phyloP scores from a whole-genome alignment of 116 monocot genomes.

The Papilionanthe hybrid region DNA sequence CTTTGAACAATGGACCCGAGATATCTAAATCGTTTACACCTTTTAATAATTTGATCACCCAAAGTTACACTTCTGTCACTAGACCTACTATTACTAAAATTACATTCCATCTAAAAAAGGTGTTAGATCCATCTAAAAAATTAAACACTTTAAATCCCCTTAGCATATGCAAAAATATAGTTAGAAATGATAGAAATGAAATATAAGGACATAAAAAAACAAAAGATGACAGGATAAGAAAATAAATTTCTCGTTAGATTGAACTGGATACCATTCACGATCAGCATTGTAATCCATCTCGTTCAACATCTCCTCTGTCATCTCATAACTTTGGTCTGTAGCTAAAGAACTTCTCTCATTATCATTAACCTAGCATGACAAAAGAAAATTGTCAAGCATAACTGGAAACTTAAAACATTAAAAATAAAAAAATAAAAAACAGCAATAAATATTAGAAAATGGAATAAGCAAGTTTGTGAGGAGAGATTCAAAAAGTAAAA shows the following conservation, averaged over 20 bases:
- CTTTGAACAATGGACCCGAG: too few relatives aligned
- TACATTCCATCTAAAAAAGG: too few relatives aligned
- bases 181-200: not conserved
- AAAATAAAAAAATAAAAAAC: not conserved
- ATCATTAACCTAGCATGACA: slow-evolving; percentile 34
- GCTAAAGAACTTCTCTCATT: slow-evolving; percentile 29
- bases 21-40: too few relatives aligned
- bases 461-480: too few relatives aligned
- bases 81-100: too few relatives aligned
- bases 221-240: not conserved
- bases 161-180: not conserved
- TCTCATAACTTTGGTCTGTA: slow-evolving; percentile 38
- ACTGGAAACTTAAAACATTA: not conserved
- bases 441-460: not conserved
- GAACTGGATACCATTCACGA: slow-evolving; percentile 65
- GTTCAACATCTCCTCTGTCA: slow-evolving; percentile 71
- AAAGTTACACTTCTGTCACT: too few relatives aligned
- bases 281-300: slow-evolving; percentile 95
- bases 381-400: slow-evolving; percentile 8
- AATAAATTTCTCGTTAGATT: not conserved
- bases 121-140: not conserved
- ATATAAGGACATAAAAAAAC: not conserved
- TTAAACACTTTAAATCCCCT: not conserved
- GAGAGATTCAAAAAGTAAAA: too few relatives aligned
- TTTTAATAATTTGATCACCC: too few relatives aligned